Percentiles rank a stretch among this genome's conserved stretches.
Evolutionary conservation across 1,139 yeast genomes (phyloP).

Genomic region (Zygoascus sp.): DNA sequence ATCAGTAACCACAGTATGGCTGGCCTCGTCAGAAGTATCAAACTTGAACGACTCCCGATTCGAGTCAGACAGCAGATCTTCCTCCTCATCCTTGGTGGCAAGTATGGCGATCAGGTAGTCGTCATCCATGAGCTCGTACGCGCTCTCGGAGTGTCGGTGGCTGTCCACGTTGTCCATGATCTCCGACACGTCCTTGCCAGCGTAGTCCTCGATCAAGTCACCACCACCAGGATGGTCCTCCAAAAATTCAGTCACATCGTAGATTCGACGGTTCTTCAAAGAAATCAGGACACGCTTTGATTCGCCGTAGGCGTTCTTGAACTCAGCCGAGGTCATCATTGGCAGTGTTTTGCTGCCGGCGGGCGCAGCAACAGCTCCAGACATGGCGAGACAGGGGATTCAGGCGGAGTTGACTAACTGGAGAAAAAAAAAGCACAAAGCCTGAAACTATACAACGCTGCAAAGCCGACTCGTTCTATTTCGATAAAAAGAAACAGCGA

Average conservation of each 20-base stretch:
- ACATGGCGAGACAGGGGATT: too few species aligned
- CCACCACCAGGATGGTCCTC: constrained; percentile 89
- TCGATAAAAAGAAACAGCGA: too few species aligned
- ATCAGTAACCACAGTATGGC: constrained; percentile 66
- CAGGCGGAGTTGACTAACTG: background rate
- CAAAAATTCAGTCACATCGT: constrained; percentile 72
- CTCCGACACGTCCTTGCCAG: constrained; percentile 78
- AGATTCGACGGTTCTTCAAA: constrained; percentile 68
- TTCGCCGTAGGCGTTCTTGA: constrained; percentile 16
- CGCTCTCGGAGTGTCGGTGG: constrained; percentile 79
- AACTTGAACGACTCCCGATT: constrained; percentile 27
- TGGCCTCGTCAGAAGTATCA: constrained; percentile 14
- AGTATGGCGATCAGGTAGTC: constrained; percentile 56
- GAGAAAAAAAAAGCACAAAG: background rate
- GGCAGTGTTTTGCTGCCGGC: constrained; percentile 18
- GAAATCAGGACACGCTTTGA: constrained; percentile 44
- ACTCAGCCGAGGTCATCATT: constrained; percentile 25
- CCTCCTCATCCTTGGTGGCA: constrained; percentile 60
- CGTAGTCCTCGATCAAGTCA: constrained; percentile 66
- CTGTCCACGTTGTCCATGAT: constrained; percentile 64
- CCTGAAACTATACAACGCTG: background rate
- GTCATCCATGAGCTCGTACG: constrained; percentile 86
- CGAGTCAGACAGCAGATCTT: constrained; percentile 42
- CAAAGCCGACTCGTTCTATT: too few species aligned
- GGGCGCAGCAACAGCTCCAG: too few species aligned